phyloP scores from a whole-genome alignment of 2,329 filamentous ascomycete genomes.

The Mycogone perniciosa region DNA sequence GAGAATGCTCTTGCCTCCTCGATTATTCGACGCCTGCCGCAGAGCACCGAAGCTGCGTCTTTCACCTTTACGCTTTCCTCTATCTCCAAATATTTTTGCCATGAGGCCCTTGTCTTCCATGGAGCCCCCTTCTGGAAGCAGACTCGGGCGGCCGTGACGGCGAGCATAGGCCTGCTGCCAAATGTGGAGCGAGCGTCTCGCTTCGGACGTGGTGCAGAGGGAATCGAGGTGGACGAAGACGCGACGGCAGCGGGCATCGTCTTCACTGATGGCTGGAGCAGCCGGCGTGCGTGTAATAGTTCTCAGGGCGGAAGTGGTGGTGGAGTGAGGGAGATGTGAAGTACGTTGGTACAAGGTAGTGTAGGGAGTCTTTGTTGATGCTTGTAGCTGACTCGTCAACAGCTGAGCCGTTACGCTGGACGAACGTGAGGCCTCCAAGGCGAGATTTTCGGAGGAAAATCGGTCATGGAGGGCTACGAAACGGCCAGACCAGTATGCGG shows the following conservation, averaged over 20 bases:
- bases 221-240: constrained; percentile 42
- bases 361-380: constrained; percentile 14
- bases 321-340: constrained; percentile 26
- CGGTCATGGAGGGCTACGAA: constrained; percentile 52
- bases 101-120: constrained; percentile 26
- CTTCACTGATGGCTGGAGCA: constrained; percentile 21
- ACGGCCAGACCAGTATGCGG: constrained; percentile 56
- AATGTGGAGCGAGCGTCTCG: constrained; percentile 38
- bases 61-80: constrained; percentile 14
- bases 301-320: constrained; percentile 28
- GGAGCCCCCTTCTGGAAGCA: constrained; percentile 35
- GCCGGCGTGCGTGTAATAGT: constrained; percentile 16
- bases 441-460: constrained; percentile 24
- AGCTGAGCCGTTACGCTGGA: neutral
- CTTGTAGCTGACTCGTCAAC: constrained; percentile 1
- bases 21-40: neutral
- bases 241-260: constrained; percentile 37
- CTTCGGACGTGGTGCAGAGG: constrained; percentile 42
- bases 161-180: constrained; percentile 48
- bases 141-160: constrained; percentile 26
- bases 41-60: constrained; percentile 16
- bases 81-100: constrained; percentile 22
- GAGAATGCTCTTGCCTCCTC: constrained; percentile 4
- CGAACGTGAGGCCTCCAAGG: constrained; percentile 4
- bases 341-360: constrained; percentile 10